phyloP scores from a whole-genome alignment of 1,284 basidiomycete genomes.

The Xerocomus amazonicus region DNA sequence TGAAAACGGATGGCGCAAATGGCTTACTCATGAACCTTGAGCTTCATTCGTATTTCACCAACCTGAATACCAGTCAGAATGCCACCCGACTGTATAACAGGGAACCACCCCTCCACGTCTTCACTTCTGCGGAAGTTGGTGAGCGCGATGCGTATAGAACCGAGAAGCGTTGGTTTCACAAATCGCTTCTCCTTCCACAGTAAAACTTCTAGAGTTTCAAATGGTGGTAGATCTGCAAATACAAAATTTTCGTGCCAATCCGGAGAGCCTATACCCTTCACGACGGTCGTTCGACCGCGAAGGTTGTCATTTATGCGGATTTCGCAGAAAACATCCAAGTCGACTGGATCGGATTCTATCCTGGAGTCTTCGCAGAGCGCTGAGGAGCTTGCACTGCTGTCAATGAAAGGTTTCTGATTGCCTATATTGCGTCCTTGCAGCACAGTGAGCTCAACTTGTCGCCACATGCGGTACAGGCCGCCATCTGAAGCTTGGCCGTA shows the following conservation, averaged over 20 bases:
- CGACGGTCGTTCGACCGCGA: constrained; percentile 68
- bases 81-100: constrained; percentile 54
- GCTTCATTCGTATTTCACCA: constrained; percentile 70
- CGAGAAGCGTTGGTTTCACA: constrained; percentile 52
- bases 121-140: constrained; percentile 70
- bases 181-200: constrained; percentile 66
- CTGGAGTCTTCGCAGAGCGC: constrained; percentile 34
- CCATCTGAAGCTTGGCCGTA: constrained; percentile 65
- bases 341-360: constrained; percentile 49
- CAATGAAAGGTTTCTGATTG: constrained; percentile 35
- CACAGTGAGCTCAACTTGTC: constrained; percentile 68
- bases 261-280: constrained; percentile 58
- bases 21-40: constrained; percentile 73
- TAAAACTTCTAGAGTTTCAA: constrained; percentile 60
- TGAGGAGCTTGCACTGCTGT: constrained; percentile 22
- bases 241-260: constrained; percentile 78
- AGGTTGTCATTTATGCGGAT: constrained; percentile 60
- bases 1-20: background rate
- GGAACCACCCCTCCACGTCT: constrained; percentile 77
- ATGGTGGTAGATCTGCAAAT: constrained; percentile 71
- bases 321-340: constrained; percentile 69
- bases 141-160: constrained; percentile 61
- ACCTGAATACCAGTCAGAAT: constrained; percentile 53
- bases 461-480: constrained; percentile 80
- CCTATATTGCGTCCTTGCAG: constrained; percentile 70